Evolutionary conservation across 78 protist species (phyloP), one percentile per base, ranked within the genome.

Genomic region (Dictyostelium brefeldianum): DNA sequence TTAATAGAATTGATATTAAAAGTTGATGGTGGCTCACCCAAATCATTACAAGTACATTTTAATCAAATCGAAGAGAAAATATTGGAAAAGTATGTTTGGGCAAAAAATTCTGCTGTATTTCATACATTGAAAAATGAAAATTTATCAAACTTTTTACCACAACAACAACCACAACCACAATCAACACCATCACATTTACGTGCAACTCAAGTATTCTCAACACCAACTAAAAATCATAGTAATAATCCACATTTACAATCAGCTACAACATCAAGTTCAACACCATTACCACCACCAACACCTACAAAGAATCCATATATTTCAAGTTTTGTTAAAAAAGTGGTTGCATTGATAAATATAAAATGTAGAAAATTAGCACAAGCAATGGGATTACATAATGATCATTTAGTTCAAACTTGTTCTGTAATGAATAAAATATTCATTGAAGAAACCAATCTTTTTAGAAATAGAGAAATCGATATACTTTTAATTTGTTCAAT

Each of bases 51-150:
- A 17, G 31, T 48, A 20, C 89, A 91, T 53, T 74, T 90, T 17
- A 5, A 1, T n/a, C 53, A 22, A 11, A 79, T 90, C 69, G 89
- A 90, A 46, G 83, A 74, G n/a, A 51, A 48, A 22, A 87, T 87
- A 18, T n/a, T 87, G 4, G 83, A 87, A 1, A 56, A 70, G 47
- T 87, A 87, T 64, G 83, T 81, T 51, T 87, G 92, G 92, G 27
- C 41, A 17, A 46, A 36, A 4, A 47, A 59, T 20, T 77, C 84
- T 9, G 1, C 64, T 8, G 57, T 77, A 29, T 87, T 87, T 36
- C 15, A 14, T 7, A 15, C 41, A 11, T n/a, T 84, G n/a, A 65
- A 71, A 80, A 64, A 46, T 41, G 14, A 80, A 22, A 25, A 59
- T 5, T 31, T 17, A 17, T 14, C 29, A 9, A 59, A 22, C 7